Evolutionary conservation across 1,284 basidiomycete species (phyloP).

Genomic region (Heterobasidion occidentale): DNA sequence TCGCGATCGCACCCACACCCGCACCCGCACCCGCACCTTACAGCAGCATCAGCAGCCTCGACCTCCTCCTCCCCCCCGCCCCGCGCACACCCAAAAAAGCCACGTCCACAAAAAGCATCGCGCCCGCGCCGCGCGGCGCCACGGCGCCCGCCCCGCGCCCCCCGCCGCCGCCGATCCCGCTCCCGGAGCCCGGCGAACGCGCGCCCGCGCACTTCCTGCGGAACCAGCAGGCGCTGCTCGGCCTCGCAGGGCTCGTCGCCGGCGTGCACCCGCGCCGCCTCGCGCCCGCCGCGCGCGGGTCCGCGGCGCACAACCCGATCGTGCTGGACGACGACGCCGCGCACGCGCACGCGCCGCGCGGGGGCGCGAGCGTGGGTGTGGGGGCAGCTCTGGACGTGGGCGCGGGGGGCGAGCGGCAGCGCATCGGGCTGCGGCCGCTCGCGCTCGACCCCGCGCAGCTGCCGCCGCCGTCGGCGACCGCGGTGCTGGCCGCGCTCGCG

Average conservation of each 20-base stretch:
- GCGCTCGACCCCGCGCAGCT: conserved; percentile 28
- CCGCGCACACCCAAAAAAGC: background rate
- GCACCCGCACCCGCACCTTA: too few relatives aligned
- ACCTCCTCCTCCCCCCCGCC: background rate
- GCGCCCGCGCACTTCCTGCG: conserved; percentile 64
- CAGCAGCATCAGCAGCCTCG: conserved; percentile 1
- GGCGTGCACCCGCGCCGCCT: conserved; percentile 49
- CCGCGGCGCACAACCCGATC: conserved; percentile 55
- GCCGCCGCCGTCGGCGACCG: conserved; percentile 41
- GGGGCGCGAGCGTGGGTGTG: too few relatives aligned
- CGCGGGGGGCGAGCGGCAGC: conserved; percentile 22
- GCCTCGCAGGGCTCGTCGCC: conserved; percentile 60
- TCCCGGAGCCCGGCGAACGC: conserved; percentile 53
- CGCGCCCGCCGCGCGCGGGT: conserved; percentile 39
- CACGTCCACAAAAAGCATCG: background rate
- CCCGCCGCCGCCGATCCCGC: conserved; percentile 43
- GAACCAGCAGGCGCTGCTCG: conserved; percentile 61
- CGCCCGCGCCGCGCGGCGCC: background rate
- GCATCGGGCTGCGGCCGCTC: conserved; percentile 12
- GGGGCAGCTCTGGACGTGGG: too few relatives aligned
- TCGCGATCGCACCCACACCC: too few relatives aligned
- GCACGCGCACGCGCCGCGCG: too few relatives aligned
- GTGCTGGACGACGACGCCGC: conserved; percentile 44
- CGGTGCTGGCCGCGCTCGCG: conserved; percentile 50
- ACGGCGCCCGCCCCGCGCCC: conserved; percentile 20